These are phyloP conservation scores for Cytospora paraplurivora DNA, from an alignment of 2,329 filamentous ascomycete genomes.

Conservation along the genomic window DNA sequence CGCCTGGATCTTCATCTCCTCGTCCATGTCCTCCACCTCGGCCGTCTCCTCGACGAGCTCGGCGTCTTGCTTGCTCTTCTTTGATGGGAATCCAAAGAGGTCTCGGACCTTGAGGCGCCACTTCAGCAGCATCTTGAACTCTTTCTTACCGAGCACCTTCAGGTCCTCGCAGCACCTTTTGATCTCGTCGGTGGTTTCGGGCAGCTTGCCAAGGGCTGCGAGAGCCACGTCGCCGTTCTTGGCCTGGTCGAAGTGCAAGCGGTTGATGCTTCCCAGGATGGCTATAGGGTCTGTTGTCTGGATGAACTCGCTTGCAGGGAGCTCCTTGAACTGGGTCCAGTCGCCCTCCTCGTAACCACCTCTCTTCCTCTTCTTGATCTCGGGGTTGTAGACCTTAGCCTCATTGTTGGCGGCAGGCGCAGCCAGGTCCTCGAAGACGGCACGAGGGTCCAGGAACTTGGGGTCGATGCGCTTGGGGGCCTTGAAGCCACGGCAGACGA, in stretches of 20 bases:
- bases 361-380: slow-evolving; percentile 95
- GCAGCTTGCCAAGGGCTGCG: slow-evolving; percentile 80
- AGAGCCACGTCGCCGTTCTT: slow-evolving; percentile 82
- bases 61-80: slow-evolving; percentile 59
- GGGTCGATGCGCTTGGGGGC: slow-evolving; percentile 92
- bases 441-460: slow-evolving; percentile 83
- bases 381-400: slow-evolving; percentile 96
- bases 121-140: slow-evolving; percentile 85
- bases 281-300: slow-evolving; percentile 91
- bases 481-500: slow-evolving; percentile 94
- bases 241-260: slow-evolving; percentile 79
- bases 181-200: slow-evolving; percentile 85
- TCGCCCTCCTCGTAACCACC: slow-evolving; percentile 98
- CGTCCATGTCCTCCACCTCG: slow-evolving; percentile 87
- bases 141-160: slow-evolving; percentile 88
- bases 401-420: slow-evolving; percentile 90
- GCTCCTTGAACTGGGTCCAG: slow-evolving; percentile 88
- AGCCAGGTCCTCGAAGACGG: slow-evolving; percentile 90
- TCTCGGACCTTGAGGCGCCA: slow-evolving; percentile 91
- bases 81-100: slow-evolving; percentile 82
- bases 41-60: slow-evolving; percentile 69
- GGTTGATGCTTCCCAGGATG: slow-evolving; percentile 84
- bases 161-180: slow-evolving; percentile 77
- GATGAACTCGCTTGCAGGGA: slow-evolving; percentile 88
- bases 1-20: slow-evolving; percentile 87